Evolutionary conservation across 176 grass and related monocot genomes (phyloP), one percentile per base, ranked within the genome.

Genomic region (Phoenix roebelenii): DNA sequence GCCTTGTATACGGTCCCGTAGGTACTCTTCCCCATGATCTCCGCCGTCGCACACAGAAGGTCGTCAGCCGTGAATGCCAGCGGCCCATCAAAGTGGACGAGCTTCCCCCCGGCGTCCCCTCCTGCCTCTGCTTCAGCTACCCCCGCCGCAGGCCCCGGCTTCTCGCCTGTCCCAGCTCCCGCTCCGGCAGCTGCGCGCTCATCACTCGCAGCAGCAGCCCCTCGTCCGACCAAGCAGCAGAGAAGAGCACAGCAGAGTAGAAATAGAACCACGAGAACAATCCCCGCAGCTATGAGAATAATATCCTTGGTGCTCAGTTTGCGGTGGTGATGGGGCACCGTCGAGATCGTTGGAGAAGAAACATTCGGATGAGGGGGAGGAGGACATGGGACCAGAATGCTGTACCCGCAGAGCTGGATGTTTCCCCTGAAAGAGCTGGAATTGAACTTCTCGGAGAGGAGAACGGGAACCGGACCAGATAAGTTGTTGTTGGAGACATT

Each of bases 1-100:
- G 93, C 84, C 81, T 92, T 98, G 69, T 98, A 98, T 49, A 89
- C 93, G 39, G 93, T 98, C 22, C 93, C 93, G 22, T 98, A 98
- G 1, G 81, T 92, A 78, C 93, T 92, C 87, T 98, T 98, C 20
- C 87, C 93, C 79, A 92, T 79, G 67, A 98, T 98, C 81, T 98
- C 93, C 4, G 93, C 93, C 0, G 87, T 98, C 2, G 93, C 93
- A 63, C 93, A 98, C 64, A 98, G 75, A 35, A 98, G 76, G 23
- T 98, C 93, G 32, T 98, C 93, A 2, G 93, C 87, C 2, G 84
- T 92, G 69, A 98, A 92, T 18, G 76, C 75, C 24, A 85, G 72
- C 15, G 64, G 70, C 9, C 87, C 93, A 7, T 98, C 93, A 39
- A 92, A 98, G 32, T 88, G 81, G 20, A 98, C 82, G 20, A 98